Percentiles rank a stretch among this genome's conserved stretches.
phyloP scores from a whole-genome alignment of 352 stramenopile genomes.

The Globisporangium yorkense region DNA sequence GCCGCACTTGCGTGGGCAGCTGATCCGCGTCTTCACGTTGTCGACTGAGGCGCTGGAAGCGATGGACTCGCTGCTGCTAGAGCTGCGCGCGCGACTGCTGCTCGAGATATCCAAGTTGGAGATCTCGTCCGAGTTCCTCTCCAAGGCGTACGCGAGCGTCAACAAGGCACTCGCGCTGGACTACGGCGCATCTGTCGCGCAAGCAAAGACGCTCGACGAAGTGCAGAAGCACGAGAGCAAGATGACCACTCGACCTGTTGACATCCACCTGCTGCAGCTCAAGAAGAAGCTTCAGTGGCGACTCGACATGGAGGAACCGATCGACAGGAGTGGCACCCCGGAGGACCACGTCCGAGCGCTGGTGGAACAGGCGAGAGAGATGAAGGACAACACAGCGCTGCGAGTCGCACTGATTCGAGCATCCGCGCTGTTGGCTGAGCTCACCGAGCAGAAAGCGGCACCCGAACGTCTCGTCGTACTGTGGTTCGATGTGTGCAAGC shows the following conservation, averaged over 20 bases:
- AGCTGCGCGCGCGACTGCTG: slow-evolving; percentile 72
- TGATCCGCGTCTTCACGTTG: slow-evolving; percentile 66
- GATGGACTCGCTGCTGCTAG: slow-evolving; percentile 72
- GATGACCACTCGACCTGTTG: slow-evolving; percentile 35
- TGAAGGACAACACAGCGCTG: slow-evolving; percentile 28
- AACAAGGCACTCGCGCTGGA: slow-evolving; percentile 59
- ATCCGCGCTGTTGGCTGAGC: not conserved
- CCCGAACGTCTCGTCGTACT: slow-evolving; percentile 31
- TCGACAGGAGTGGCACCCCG: slow-evolving; percentile 18
- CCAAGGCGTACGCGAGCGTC: slow-evolving; percentile 65
- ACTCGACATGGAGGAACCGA: slow-evolving; percentile 30
- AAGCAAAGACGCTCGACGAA: slow-evolving; percentile 25
- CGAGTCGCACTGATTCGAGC: not conserved
- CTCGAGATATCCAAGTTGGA: slow-evolving; percentile 87
- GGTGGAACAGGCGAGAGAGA: slow-evolving; percentile 72
- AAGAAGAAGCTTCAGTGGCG: slow-evolving; percentile 61
- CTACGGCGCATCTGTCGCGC: slow-evolving; percentile 28
- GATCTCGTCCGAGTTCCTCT: slow-evolving; percentile 73
- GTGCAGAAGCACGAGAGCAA: slow-evolving; percentile 25
- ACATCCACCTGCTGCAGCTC: slow-evolving; percentile 65
- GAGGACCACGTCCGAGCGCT: slow-evolving; percentile 47
- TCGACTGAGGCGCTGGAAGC: slow-evolving; percentile 64
- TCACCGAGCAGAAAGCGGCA: not conserved
- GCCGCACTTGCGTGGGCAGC: slow-evolving; percentile 51
- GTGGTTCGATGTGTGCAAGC: slow-evolving; percentile 35